A percentile compares a stretch with the other conserved stretches of the same genome.
Evolutionary conservation across 805 yeast genomes (phyloP).

Genomic region (Scheffersomyces lignosus): DNA sequence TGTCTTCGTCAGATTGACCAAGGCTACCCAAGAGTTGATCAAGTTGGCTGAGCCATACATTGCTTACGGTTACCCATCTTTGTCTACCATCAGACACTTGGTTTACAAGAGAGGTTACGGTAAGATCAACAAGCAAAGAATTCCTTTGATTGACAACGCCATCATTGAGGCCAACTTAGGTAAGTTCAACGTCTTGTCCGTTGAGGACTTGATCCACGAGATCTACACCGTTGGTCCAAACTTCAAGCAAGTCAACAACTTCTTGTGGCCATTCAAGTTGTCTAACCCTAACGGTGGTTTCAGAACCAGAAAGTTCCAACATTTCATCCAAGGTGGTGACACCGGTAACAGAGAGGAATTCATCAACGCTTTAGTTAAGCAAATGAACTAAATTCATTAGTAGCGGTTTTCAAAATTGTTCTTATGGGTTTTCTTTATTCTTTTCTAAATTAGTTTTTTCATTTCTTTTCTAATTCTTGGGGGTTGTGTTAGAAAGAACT

Average conservation of each 20-base stretch:
- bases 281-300: constrained; percentile 97
- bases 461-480: constrained; percentile 4
- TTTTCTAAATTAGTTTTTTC: constrained; percentile 1
- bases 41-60: constrained; percentile 95
- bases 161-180: constrained; percentile 87
- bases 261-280: constrained; percentile 96
- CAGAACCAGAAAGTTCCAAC: constrained; percentile 97
- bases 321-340: constrained; percentile 97
- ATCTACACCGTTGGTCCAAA: constrained; percentile 95
- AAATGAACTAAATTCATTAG: constrained; percentile 70
- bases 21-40: constrained; percentile 91
- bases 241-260: constrained; percentile 98
- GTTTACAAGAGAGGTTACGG: constrained; percentile 98
- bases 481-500: constrained; percentile 6
- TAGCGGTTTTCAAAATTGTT: constrained; percentile 1
- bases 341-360: constrained; percentile 97
- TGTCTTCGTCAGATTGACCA: constrained; percentile 92
- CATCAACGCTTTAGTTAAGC: constrained; percentile 92
- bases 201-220: constrained; percentile 96
- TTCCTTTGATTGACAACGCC: constrained; percentile 83
- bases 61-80: constrained; percentile 96
- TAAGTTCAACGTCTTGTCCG: constrained; percentile 86
- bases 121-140: constrained; percentile 95
- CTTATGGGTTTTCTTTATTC: constrained; percentile 4
- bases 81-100: constrained; percentile 88